Evolutionary conservation across 805 yeast genomes (phyloP).

Genomic region (Myxozyma geophila): DNA sequence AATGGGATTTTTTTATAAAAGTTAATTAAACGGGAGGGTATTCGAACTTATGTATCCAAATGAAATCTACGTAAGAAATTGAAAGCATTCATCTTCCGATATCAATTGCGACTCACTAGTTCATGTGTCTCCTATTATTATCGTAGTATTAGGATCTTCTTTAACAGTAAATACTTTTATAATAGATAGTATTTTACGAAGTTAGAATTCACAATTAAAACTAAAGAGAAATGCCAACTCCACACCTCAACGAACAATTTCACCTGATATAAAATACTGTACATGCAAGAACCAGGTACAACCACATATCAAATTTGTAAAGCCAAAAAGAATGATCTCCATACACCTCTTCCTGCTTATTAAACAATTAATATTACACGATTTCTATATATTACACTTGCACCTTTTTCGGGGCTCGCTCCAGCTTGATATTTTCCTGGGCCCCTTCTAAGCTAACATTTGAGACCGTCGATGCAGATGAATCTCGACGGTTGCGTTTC

Average conservation of each 20-base stretch:
- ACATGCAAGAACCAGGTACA: not conserved
- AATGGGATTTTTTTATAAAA: conserved; percentile 11
- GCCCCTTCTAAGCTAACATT: conserved; percentile 16
- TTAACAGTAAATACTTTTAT: too few species aligned
- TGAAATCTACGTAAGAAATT: not conserved
- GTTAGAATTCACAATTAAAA: too few species aligned
- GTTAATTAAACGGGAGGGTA: not conserved
- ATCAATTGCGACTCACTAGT: too few species aligned
- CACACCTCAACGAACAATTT: not conserved
- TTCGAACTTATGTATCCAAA: not conserved
- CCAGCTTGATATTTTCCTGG: not conserved
- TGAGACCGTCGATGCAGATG: conserved; percentile 47
- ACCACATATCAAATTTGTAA: too few species aligned
- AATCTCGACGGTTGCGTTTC: conserved; percentile 43
- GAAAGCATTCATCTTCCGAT: not conserved
- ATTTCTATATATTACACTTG: not conserved
- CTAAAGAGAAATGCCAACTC: too few species aligned
- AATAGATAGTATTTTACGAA: too few species aligned
- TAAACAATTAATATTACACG: not conserved
- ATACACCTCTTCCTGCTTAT: too few species aligned
- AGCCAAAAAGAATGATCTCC: too few species aligned
- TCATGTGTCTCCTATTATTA: too few species aligned
- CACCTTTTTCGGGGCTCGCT: not conserved
- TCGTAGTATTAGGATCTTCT: too few species aligned
- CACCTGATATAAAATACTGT: not conserved